A percentile compares a stretch with the other conserved stretches of the same genome.
Conservation (phyloP, 1,284 basidiomycete species). For the Phylloboletellus chloephorus region DNA sequence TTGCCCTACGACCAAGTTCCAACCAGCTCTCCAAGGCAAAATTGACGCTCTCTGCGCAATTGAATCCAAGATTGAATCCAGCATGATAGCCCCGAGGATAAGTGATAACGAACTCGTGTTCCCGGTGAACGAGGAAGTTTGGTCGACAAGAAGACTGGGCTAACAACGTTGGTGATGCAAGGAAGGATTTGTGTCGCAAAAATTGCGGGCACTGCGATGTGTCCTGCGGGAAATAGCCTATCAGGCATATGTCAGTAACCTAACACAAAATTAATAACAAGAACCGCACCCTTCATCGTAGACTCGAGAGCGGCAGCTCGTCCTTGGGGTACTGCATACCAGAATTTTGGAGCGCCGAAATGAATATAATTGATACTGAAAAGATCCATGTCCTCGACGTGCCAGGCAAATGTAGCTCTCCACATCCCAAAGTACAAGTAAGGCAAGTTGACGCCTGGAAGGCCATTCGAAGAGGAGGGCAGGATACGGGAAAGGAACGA, state of each 20-base stretch:
- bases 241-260: constrained; percentile 5
- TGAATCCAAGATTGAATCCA: constrained; percentile 95
- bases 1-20: constrained; percentile 79
- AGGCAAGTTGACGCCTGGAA: constrained; percentile 95
- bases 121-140: constrained; percentile 85
- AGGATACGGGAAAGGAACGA: constrained; percentile 84
- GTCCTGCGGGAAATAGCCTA: constrained; percentile 85
- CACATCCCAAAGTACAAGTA: constrained; percentile 99
- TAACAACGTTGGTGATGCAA: constrained; percentile 84
- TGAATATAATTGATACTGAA: constrained; percentile 99
- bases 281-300: constrained; percentile 65
- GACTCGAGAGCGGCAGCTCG: constrained; percentile 74
- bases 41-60: constrained; percentile 97
- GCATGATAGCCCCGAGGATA: constrained; percentile 94
- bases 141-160: constrained; percentile 78
- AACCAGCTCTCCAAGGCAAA: constrained; percentile 96
- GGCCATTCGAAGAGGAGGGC: constrained; percentile 56
- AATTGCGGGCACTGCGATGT: constrained; percentile 86
- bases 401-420: constrained; percentile 98
- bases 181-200: constrained; percentile 93
- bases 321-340: constrained; percentile 93
- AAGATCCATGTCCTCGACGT: constrained; percentile 96
- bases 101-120: constrained; percentile 94
- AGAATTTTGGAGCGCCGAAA: constrained; percentile 95
- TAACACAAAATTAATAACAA: neutral